phyloP scores from a whole-genome alignment of 495 filamentous ascomycete species.

The Neurospora sp. region DNA sequence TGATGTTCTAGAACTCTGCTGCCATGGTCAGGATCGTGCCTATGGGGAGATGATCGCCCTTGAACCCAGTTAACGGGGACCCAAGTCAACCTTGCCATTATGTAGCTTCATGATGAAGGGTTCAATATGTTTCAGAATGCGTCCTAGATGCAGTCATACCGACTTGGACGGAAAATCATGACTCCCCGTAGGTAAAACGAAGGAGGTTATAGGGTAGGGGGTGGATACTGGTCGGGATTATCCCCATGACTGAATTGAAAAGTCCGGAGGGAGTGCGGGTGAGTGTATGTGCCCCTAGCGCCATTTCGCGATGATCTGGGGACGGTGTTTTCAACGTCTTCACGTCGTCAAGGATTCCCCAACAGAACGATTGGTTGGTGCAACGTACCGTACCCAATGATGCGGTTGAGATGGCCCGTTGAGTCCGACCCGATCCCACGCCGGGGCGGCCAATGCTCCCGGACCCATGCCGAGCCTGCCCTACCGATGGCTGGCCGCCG shows the following conservation, averaged over 20 bases:
- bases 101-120: not conserved
- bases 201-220: not conserved
- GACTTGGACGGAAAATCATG: not conserved
- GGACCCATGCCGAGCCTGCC: not conserved
- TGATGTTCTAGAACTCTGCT: not conserved
- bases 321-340: not conserved
- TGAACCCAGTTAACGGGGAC: not conserved
- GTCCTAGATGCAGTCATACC: not conserved
- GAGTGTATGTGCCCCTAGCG: not conserved
- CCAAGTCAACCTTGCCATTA: not conserved
- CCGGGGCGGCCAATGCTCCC: not conserved
- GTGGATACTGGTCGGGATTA: not conserved
- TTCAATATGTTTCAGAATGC: not conserved
- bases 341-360: not conserved
- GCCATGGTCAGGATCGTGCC: not conserved
- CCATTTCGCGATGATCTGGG: not conserved
- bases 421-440: not conserved
- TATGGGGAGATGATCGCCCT: not conserved
- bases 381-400: not conserved
- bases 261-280: not conserved
- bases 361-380: not conserved
- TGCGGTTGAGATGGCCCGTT: not conserved
- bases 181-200: not conserved
- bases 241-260: not conserved
- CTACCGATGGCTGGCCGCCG: not conserved